These are phyloP conservation scores for Nymphaea colorata DNA, from an alignment of 164 flowering plant species.

Conservation along the genomic window DNA sequence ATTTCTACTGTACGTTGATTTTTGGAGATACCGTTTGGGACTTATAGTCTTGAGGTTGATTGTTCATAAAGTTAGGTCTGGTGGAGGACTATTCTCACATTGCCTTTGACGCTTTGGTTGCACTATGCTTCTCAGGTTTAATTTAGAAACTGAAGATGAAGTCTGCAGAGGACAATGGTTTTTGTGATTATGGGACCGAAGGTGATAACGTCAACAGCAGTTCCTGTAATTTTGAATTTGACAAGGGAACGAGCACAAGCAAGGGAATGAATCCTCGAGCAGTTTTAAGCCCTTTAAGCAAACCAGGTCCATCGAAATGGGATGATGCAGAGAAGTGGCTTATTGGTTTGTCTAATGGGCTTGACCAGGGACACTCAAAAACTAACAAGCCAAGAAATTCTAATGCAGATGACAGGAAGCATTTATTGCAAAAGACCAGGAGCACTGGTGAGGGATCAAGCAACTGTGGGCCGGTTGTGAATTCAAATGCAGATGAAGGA, in stretches of 20 bases:
- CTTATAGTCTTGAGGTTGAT: too few relatives aligned
- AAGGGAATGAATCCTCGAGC: slow-evolving; percentile 39
- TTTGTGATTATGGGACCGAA: not conserved
- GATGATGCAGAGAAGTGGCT: slow-evolving; percentile 99
- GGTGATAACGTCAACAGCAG: not conserved
- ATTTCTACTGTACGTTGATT: too few relatives aligned
- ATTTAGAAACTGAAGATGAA: not conserved
- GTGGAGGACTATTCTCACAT: too few relatives aligned
- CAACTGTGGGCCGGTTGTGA: slow-evolving; percentile 15
- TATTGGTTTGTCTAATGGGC: slow-evolving; percentile 19
- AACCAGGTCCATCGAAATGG: slow-evolving; percentile 94
- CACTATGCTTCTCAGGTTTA: too few relatives aligned
- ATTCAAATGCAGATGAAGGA: slow-evolving; percentile 18
- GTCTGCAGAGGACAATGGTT: not conserved
- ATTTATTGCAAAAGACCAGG: slow-evolving; percentile 50
- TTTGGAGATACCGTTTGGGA: too few relatives aligned
- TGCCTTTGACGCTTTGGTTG: too few relatives aligned
- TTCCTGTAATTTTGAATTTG: slow-evolving; percentile 44
- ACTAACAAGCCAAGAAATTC: slow-evolving; percentile 58
- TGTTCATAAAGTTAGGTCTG: too few relatives aligned
- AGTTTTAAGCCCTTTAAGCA: slow-evolving; percentile 31
- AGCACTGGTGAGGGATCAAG: slow-evolving; percentile 18
- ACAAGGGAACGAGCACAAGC: slow-evolving; percentile 33
- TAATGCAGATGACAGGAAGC: slow-evolving; percentile 74
- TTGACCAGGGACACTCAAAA: slow-evolving; percentile 19